Base-by-base conservation (phyloP, 2,329 filamentous ascomycete genomes). In the Colletotrichum tropicale region DNA sequence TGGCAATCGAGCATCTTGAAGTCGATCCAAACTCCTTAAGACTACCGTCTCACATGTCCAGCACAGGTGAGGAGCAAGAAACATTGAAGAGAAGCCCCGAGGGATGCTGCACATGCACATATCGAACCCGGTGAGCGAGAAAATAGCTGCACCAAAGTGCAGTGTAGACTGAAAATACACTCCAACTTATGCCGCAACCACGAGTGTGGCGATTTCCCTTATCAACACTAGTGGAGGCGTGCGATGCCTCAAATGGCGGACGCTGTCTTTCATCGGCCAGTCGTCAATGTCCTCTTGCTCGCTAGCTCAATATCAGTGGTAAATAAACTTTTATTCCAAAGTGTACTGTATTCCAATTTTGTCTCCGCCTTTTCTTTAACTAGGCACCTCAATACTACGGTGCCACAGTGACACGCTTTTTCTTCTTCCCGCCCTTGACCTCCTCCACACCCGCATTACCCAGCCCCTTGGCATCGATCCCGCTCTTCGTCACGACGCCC, bases 401-500 rank as follows among this genome's bases (percentile, higher is more conserved):
- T 9, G 74, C 74, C 28, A 76, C 71, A 4, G 66, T 76, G 8
- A 74, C 72, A 6, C 60, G 55, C 76, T 76, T 77, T 68, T 77
- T 76, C 76, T 74, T 77, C 48, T 66, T 72, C 30, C 60, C 66
- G 21, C 9, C 66, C 66, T 78, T 69, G 58, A 18, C 66, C 70
- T 76, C 70, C 7, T 80, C 77, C 60, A 66, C 64, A 8, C 30
- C 58, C 28, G 65, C 68, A 28, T 77, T 79, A 3, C 56, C 77
- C 18, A 79, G 26, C n/a, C 76, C 77, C 61, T 77, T 78, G 4
- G 77, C 70, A 43, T 78, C 76, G 52, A 71, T 80, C 48, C 60
- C 78, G 71, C 73, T 80, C 77, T 76, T 80, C 60, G 85, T 86
- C 56, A 86, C 82, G 1, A 86, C 80, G 6, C 84, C 82, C 3